Conservation (phyloP, 2,329 filamentous ascomycete genomes). For the Decorospora gaudefroyi region DNA sequence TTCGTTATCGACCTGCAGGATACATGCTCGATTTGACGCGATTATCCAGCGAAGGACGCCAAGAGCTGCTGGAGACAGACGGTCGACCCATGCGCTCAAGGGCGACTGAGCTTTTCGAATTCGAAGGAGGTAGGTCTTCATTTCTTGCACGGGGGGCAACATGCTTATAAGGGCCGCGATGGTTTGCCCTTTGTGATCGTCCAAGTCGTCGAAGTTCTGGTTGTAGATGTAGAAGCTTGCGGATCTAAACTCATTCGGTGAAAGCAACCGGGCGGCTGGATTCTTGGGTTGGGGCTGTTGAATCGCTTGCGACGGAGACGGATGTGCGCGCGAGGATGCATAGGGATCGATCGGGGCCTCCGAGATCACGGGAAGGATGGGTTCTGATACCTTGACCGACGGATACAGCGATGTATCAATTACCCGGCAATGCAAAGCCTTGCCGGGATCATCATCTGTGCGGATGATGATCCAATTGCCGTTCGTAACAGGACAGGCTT, state of each 20-base stretch:
- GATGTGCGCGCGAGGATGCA: not conserved
- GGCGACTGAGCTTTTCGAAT: slow-evolving; percentile 46
- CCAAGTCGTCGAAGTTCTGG: slow-evolving; percentile 62
- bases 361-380: slow-evolving; percentile 21
- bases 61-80: slow-evolving; percentile 67
- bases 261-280: not conserved
- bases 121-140: slow-evolving; percentile 57
- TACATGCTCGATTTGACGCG: slow-evolving; percentile 85
- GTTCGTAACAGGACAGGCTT: slow-evolving; percentile 44
- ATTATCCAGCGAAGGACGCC: slow-evolving; percentile 83
- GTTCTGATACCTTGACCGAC: slow-evolving; percentile 44
- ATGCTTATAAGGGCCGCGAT: slow-evolving; percentile 61
- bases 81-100: slow-evolving; percentile 59
- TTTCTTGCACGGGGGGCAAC: slow-evolving; percentile 64
- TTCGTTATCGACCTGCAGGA: slow-evolving; percentile 69
- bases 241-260: slow-evolving; percentile 32
- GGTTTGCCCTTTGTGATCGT: slow-evolving; percentile 44
- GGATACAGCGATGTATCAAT: slow-evolving; percentile 53
- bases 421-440: slow-evolving; percentile 57
- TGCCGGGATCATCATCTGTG: slow-evolving; percentile 16
- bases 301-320: not conserved
- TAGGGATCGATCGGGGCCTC: slow-evolving; percentile 1
- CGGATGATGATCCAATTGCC: slow-evolving; percentile 60
- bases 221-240: slow-evolving; percentile 55
- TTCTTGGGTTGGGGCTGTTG: not conserved